A percentile compares a stretch with the other conserved stretches of the same genome.
Evolutionary conservation across 805 yeast species (phyloP).

Genomic region (Brettanomyces bruxellensis): DNA sequence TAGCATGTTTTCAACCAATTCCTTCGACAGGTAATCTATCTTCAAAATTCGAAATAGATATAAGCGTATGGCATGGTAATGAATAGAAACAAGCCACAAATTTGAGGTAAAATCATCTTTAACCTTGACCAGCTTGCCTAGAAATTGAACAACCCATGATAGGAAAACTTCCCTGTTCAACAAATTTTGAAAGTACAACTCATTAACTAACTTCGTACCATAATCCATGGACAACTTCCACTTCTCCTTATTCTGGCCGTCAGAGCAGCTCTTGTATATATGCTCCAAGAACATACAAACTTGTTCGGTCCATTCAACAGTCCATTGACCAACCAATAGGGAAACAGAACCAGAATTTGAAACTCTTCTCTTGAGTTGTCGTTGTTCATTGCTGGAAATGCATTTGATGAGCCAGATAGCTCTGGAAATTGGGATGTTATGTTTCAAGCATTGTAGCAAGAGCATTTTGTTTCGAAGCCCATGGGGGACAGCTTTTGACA

Average conservation of each 20-base stretch:
- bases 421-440: constrained; percentile 64
- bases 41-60: constrained; percentile 65
- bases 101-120: constrained; percentile 3
- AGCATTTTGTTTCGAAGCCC: constrained; percentile 71
- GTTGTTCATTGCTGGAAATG: constrained; percentile 69
- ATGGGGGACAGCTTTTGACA: constrained; percentile 80
- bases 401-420: constrained; percentile 91
- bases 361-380: constrained; percentile 43
- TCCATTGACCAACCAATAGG: constrained; percentile 53
- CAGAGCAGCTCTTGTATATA: constrained; percentile 19
- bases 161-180: constrained; percentile 56
- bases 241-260: constrained; percentile 12
- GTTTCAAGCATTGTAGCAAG: constrained; percentile 61
- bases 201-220: constrained; percentile 47
- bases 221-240: constrained; percentile 52
- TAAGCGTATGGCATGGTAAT: constrained; percentile 45
- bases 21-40: constrained; percentile 52
- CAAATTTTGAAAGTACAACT: constrained; percentile 60
- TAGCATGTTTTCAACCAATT: constrained; percentile 52
- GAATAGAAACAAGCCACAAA: constrained; percentile 19
- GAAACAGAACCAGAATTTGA: constrained; percentile 9
- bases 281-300: constrained; percentile 52
- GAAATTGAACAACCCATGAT: constrained; percentile 50
- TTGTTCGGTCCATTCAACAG: constrained; percentile 86
- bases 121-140: constrained; percentile 22